These are phyloP conservation scores for Colletotrichum sp. DNA, from an alignment of 2,329 filamentous ascomycete genomes.

Conservation along the genomic window DNA sequence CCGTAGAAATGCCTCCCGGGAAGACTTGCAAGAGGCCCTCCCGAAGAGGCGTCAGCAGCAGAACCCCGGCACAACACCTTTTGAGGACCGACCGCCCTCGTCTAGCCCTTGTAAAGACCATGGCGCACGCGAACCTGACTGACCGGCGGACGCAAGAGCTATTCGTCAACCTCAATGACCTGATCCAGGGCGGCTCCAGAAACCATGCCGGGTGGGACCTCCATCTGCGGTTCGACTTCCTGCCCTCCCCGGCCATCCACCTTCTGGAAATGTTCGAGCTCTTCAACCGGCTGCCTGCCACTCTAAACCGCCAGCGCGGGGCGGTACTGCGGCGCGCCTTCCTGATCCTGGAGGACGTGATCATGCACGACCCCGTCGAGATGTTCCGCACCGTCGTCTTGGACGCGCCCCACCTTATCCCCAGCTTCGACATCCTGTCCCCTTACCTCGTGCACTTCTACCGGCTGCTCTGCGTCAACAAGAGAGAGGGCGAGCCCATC, in stretches of 20 bases:
- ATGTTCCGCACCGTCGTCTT: neutral
- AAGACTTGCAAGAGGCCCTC: neutral
- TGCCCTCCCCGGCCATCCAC: neutral
- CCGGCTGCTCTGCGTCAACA: neutral
- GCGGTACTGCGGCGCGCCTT: neutral
- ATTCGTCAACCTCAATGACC: neutral
- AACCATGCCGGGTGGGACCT: neutral
- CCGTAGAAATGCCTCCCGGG: neutral
- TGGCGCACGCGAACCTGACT: neutral
- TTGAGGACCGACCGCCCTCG: neutral
- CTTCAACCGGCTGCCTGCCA: neutral
- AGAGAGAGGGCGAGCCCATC: neutral
- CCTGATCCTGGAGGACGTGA: neutral
- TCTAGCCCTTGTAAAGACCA: neutral
- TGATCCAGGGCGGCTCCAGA: neutral
- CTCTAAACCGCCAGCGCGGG: neutral
- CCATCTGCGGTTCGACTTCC: neutral
- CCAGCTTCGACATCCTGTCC: neutral
- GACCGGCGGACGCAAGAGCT: neutral
- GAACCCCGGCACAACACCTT: neutral
- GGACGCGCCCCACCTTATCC: neutral
- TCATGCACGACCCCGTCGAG: neutral
- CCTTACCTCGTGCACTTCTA: neutral
- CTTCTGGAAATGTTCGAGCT: neutral
- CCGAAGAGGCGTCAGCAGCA: neutral